Percentiles rank a stretch among this genome's conserved stretches.
Conservation (phyloP, 2,329 filamentous ascomycete species). For the Aureobasidium sp. region DNA sequence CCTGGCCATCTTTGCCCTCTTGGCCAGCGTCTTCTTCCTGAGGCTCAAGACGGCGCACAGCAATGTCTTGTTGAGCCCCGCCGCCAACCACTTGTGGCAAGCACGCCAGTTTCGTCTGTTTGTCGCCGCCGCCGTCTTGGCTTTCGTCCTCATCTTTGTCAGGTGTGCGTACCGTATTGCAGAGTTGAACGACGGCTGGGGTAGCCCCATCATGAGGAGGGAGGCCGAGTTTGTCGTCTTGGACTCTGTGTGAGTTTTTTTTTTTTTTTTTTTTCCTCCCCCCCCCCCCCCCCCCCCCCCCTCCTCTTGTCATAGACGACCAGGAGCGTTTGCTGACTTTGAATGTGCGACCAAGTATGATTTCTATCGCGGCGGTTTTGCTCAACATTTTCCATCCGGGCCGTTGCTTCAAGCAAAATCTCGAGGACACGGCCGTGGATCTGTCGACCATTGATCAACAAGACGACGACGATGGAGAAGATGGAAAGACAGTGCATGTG, state of each 20-base stretch:
- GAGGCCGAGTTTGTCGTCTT: constrained; percentile 21
- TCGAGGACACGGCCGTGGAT: background rate
- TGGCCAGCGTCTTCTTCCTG: constrained; percentile 34
- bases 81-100: background rate
- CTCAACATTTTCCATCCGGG: constrained; percentile 30
- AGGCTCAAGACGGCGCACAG: background rate
- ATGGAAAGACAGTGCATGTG: background rate
- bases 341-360: background rate
- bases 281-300: background rate
- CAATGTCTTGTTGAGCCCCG: background rate
- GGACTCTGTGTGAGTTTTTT: constrained; percentile 19
- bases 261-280: background rate
- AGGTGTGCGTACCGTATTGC: constrained; percentile 27
- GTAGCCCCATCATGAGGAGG: constrained; percentile 18
- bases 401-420: constrained; percentile 23
- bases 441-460: background rate
- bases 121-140: constrained; percentile 22
- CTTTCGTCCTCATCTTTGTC: constrained; percentile 25
- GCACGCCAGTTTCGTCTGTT: constrained; percentile 25
- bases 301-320: no score
- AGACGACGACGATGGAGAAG: background rate
- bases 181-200: constrained; percentile 23
- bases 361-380: constrained; percentile 23
- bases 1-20: constrained; percentile 41
- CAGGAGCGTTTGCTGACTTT: background rate